These are phyloP conservation scores for Polytrichum commune DNA, from an alignment of 225 moss, liverwort and hornwort species.

Conservation along the genomic window DNA sequence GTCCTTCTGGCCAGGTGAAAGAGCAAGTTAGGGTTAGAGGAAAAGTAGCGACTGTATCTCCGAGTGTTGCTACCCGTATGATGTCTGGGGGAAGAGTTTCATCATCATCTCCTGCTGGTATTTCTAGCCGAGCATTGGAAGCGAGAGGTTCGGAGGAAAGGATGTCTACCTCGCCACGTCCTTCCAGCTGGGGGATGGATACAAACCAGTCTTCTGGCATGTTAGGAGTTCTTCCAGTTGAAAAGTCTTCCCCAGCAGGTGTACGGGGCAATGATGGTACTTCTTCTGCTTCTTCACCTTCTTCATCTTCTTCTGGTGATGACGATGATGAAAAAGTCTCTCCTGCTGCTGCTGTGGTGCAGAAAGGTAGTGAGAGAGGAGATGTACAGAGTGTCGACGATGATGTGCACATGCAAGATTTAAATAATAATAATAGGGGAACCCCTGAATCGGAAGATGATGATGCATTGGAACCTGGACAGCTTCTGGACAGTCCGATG, in stretches of 20 bases:
- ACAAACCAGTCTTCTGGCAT: conserved; percentile 6
- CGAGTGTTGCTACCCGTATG: conserved; percentile 25
- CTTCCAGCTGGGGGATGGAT: conserved; percentile 21
- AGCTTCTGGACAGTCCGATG: conserved; percentile 66
- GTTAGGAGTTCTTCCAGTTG: conserved; percentile 8
- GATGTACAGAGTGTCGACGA: conserved; percentile 32
- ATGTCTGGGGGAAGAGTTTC: conserved; percentile 22
- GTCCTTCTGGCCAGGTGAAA: conserved; percentile 17
- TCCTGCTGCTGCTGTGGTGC: conserved; percentile 14
- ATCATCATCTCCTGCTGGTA: conserved; percentile 22
- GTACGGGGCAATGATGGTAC: conserved; percentile 6
- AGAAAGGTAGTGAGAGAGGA: conserved; percentile 37
- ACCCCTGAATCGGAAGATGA: conserved; percentile 77
- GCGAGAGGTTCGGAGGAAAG: conserved; percentile 28
- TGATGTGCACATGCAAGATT: conserved; percentile 57
- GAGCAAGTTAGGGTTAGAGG: conserved; percentile 25
- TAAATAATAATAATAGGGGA: conserved; percentile 34
- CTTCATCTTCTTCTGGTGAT: conserved; percentile 37
- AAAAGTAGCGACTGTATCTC: conserved; percentile 22
- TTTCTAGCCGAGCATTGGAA: conserved; percentile 20
- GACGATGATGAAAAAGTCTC: conserved; percentile 28
- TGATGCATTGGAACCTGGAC: conserved; percentile 84
- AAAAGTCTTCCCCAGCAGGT: not conserved
- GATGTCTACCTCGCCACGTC: conserved; percentile 35
- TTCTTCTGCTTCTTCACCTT: conserved; percentile 33